Conservation (phyloP, 2,329 filamentous ascomycete genomes). For the Pseudocercospora ulei region DNA sequence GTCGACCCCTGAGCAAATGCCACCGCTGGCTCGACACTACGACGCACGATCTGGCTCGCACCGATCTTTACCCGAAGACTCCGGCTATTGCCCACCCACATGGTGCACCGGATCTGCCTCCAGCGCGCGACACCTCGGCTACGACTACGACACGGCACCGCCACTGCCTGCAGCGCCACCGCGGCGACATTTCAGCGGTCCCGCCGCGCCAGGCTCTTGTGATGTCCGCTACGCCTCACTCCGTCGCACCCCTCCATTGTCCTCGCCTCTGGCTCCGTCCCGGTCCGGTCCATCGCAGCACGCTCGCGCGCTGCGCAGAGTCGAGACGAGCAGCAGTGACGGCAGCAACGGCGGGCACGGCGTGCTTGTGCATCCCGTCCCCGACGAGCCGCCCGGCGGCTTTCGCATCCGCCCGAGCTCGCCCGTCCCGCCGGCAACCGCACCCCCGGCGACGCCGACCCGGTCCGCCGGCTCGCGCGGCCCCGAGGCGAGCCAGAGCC, state of each 20-base stretch:
- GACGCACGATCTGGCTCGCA: slow-evolving; percentile 31
- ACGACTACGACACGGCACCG: slow-evolving; percentile 34
- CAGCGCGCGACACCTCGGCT: slow-evolving; percentile 30
- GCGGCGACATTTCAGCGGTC: slow-evolving; percentile 33
- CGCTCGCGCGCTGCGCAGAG: slow-evolving; percentile 22
- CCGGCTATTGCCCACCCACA: slow-evolving; percentile 33
- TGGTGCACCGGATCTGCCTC: slow-evolving; percentile 37
- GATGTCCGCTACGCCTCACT: slow-evolving; percentile 32
- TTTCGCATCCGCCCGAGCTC: slow-evolving; percentile 19
- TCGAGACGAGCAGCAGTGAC: slow-evolving; percentile 22
- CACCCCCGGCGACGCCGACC: too few relatives aligned
- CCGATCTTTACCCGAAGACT: slow-evolving; percentile 43
- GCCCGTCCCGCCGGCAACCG: too few relatives aligned
- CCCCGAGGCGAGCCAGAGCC: too few relatives aligned
- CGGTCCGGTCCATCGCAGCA: slow-evolving; percentile 8
- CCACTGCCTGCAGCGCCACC: slow-evolving; percentile 31
- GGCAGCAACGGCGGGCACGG: slow-evolving; percentile 29
- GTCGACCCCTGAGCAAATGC: slow-evolving; percentile 28
- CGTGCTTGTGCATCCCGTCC: slow-evolving; percentile 28
- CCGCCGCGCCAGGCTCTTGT: slow-evolving; percentile 20
- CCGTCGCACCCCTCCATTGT: slow-evolving; percentile 26
- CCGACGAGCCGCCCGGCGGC: slow-evolving; percentile 22
- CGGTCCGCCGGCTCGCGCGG: too few relatives aligned
- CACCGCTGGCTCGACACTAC: slow-evolving; percentile 25
- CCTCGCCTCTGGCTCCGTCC: slow-evolving; percentile 23